These are phyloP conservation scores for Claviceps citrina DNA, from an alignment of 2,329 filamentous ascomycete genomes.

Conservation along the genomic window DNA sequence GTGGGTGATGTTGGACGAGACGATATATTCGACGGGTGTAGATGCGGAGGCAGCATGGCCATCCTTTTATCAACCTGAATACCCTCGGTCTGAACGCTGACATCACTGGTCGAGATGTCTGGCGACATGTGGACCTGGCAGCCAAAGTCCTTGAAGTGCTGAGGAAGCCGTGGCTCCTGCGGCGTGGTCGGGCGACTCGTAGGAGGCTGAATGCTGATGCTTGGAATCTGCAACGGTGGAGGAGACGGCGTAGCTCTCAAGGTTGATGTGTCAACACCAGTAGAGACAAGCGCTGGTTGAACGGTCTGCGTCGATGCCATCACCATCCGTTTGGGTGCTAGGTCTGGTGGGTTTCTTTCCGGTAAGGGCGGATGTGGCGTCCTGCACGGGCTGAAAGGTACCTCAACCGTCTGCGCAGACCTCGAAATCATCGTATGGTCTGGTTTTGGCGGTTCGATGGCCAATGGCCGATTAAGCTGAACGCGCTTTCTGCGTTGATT, in stretches of 20 bases:
- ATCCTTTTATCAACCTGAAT: conserved; percentile 71
- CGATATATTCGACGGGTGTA: conserved; percentile 62
- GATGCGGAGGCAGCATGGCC: conserved; percentile 57
- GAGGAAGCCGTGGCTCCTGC: conserved; percentile 57
- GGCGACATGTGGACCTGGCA: conserved; percentile 51
- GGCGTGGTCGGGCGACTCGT: conserved; percentile 70
- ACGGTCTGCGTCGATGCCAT: conserved; percentile 49
- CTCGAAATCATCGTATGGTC: conserved; percentile 44
- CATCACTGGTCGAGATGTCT: conserved; percentile 16
- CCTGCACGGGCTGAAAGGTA: conserved; percentile 44
- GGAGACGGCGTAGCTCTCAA: conserved; percentile 17
- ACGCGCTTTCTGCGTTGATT: conserved; percentile 61
- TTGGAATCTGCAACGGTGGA: conserved; percentile 49
- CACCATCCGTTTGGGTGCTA: conserved; percentile 26
- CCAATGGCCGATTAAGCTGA: conserved; percentile 33
- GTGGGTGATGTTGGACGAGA: conserved; percentile 44
- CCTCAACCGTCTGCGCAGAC: conserved; percentile 11
- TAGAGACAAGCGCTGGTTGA: conserved; percentile 7
- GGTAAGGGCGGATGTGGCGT: conserved; percentile 41
- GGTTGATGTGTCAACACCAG: conserved; percentile 8
- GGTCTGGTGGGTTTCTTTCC: conserved; percentile 25
- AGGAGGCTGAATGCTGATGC: conserved; percentile 83
- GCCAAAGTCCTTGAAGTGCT: conserved; percentile 65
- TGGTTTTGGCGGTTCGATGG: conserved; percentile 28
- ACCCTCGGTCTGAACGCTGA: conserved; percentile 67